Evolutionary conservation across 2,329 filamentous ascomycete species (phyloP).

Genomic region (Pseudocercospora musae): DNA sequence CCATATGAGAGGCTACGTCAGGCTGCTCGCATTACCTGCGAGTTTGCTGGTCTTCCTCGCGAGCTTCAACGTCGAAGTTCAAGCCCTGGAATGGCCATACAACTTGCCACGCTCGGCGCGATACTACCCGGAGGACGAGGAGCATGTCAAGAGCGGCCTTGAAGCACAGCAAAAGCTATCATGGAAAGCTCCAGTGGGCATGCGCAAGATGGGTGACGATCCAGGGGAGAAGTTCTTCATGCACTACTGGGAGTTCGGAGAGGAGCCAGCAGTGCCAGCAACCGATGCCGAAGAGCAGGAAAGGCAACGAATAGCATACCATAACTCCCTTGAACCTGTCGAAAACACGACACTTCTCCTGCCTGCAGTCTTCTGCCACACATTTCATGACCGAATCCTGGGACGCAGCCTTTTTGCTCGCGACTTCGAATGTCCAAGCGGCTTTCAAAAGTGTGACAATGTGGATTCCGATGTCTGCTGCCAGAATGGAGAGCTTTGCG

Average conservation of each 20-base stretch:
- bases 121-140: slow-evolving; percentile 49
- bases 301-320: slow-evolving; percentile 4
- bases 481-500: slow-evolving; percentile 62
- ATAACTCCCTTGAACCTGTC: slow-evolving; percentile 2
- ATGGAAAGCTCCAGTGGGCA: slow-evolving; percentile 54
- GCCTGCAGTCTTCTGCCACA: slow-evolving; percentile 52
- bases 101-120: slow-evolving; percentile 46
- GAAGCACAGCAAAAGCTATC: slow-evolving; percentile 40
- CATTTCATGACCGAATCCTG: slow-evolving; percentile 27
- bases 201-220: slow-evolving; percentile 70
- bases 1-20: slow-evolving; percentile 24
- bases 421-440: slow-evolving; percentile 63
- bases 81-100: slow-evolving; percentile 45
- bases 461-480: slow-evolving; percentile 75
- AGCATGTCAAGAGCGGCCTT: slow-evolving; percentile 41
- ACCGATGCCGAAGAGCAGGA: background rate
- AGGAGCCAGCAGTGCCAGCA: slow-evolving; percentile 6
- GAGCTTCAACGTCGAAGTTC: slow-evolving; percentile 2
- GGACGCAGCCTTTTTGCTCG: slow-evolving; percentile 47
- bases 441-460: slow-evolving; percentile 61
- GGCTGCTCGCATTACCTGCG: slow-evolving; percentile 28
- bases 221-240: slow-evolving; percentile 71
- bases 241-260: slow-evolving; percentile 58
- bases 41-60: slow-evolving; percentile 25
- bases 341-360: slow-evolving; percentile 32